Evolutionary conservation across 352 stramenopile species (phyloP), one percentile per base, ranked within the genome.

Genomic region (Globisporangium nodosum): DNA sequence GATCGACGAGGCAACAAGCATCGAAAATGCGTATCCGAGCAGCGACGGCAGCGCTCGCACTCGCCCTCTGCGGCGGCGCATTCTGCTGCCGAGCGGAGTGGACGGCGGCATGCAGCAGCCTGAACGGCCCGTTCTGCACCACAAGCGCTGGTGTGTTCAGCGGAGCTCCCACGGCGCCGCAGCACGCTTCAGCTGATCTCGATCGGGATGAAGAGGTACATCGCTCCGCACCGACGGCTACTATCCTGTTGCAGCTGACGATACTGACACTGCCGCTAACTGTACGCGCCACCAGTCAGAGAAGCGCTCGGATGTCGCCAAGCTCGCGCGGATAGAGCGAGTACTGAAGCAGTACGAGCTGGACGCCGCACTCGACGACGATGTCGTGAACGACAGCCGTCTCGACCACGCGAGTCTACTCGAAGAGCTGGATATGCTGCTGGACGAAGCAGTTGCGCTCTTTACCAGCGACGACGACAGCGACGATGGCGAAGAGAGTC

Each of bases 321-420:
- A 78, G 70, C 71, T 43, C 33, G 52, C 75, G 52, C 78, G 82
- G 42, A 70, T 87, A 21, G 79, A 92, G 55, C 74, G 67, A 47
- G 64, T 88, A 56, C 52, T 90, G 27, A 87, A 92, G 63, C 57
- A 81, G 55, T 88, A 87, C 61, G 79, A 88, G 43, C 24, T 84
- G 53, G 71, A 85, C 53, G 69, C 64, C 1, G 58, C 56, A 7
- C 52, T 33, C 35, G 56, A 68, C 56, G 53, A 66, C 59, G 51
- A 18, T 18, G 37, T 30, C 27, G 60, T 60, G 58, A 39, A 52
- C 30, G 52, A 69, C 49, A 50, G 49, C 16, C 20, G 63, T 2
- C 60, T 67, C 42, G 53, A 74, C 13, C 69, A 79, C 7, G 62
- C 70, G 39, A 27, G 11, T 15, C 45, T 86, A 0, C 51, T 85